Percentiles rank a stretch among this genome's conserved stretches.
phyloP scores from a whole-genome alignment of 805 yeast genomes.

The Candida golubevii region DNA sequence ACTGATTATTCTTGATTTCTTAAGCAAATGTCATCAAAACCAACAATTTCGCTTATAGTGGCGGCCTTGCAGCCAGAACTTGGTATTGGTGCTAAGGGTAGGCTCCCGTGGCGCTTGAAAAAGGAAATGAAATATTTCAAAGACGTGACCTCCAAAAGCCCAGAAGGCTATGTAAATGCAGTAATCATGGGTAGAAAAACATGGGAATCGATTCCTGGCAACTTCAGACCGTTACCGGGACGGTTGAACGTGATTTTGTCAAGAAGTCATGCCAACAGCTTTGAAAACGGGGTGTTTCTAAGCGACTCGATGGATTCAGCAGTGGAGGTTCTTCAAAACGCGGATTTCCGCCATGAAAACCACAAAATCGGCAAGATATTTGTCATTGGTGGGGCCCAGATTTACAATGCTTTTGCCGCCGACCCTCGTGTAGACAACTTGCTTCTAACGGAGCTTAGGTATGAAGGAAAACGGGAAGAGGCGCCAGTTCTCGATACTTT shows the following conservation, averaged over 20 bases:
- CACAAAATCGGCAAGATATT: conserved; percentile 53
- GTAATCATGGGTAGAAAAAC: conserved; percentile 96
- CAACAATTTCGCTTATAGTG: conserved; percentile 52
- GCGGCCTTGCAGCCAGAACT: conserved; percentile 78
- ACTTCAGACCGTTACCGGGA: conserved; percentile 76
- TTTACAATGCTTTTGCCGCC: conserved; percentile 57
- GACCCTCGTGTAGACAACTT: conserved; percentile 47
- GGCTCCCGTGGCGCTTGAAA: conserved; percentile 82
- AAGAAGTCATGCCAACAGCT: conserved; percentile 29
- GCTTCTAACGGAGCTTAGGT: conserved; percentile 63
- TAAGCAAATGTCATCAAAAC: neutral
- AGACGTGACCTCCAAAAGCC: conserved; percentile 55
- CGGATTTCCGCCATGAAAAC: conserved; percentile 4
- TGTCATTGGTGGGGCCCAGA: conserved; percentile 90
- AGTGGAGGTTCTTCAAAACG: conserved; percentile 30
- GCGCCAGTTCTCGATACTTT: conserved; percentile 67
- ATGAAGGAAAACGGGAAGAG: conserved; percentile 17
- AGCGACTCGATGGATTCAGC: conserved; percentile 28
- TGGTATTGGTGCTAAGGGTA: conserved; percentile 83
- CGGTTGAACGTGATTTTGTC: conserved; percentile 77
- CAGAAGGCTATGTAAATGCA: conserved; percentile 48
- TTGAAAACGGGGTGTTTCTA: conserved; percentile 24
- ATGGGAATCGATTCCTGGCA: conserved; percentile 88
- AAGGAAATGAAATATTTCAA: conserved; percentile 84
- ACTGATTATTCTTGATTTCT: too few relatives aligned